Evolutionary conservation across 768 basidiomycete species (phyloP).

Genomic region (Saitozyma sp.): DNA sequence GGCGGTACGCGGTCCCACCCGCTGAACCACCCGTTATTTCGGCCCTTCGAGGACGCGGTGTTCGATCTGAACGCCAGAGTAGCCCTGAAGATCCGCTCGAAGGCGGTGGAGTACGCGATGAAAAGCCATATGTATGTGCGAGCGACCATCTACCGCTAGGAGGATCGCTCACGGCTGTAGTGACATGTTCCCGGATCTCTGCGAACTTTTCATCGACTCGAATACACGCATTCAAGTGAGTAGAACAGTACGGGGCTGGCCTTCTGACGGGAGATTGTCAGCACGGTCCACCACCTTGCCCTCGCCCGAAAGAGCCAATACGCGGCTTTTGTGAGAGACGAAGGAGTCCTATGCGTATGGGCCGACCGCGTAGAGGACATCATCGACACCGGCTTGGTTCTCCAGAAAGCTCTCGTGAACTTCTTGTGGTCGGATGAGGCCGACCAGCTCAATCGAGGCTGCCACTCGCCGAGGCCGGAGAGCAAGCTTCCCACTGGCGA

Average conservation of each 20-base stretch:
- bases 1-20: constrained; percentile 66
- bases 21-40: constrained; percentile 72
- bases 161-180: no score
- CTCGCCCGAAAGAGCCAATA: constrained; percentile 81
- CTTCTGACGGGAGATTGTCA: constrained; percentile 60
- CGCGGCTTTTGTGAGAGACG: constrained; percentile 80
- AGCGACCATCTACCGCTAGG: constrained; percentile 56
- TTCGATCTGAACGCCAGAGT: constrained; percentile 71
- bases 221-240: constrained; percentile 71
- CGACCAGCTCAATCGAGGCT: constrained; percentile 8
- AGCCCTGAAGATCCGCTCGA: constrained; percentile 68
- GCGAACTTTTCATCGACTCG: constrained; percentile 58
- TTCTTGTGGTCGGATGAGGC: constrained; percentile 65
- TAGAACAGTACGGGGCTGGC: no score
- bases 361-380: constrained; percentile 74
- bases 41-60: constrained; percentile 76
- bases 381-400: constrained; percentile 57
- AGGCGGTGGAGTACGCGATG: constrained; percentile 28
- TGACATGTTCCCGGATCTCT: constrained; percentile 6
- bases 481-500: no score
- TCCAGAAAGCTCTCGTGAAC: constrained; percentile 70
- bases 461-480: no score
- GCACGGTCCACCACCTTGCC: constrained; percentile 70
- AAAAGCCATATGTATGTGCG: constrained; percentile 52
- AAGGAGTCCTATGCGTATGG: constrained; percentile 79